Base-by-base conservation (phyloP, 441 rosid genomes). In the California macrophylla region DNA sequence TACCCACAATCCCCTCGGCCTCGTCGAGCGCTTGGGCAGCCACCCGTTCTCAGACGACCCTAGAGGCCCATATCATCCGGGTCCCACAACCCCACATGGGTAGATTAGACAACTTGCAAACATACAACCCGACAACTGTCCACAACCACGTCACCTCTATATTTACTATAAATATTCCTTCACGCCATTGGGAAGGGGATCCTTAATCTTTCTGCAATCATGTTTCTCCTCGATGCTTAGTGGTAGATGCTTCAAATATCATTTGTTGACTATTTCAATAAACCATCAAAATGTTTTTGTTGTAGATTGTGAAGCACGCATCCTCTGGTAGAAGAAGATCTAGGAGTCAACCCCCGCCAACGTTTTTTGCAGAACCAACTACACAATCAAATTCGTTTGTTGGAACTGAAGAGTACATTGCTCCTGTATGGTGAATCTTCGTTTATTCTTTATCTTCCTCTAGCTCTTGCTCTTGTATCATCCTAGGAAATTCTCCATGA, bases 391-490 rank as follows among this genome's bases (percentile, higher is more conserved):
- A 91, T 84, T 94, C 98, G 32, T 94, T 91, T 76, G 97, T 94
- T 58, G 98, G 98, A 76, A 94, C 97, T 25, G 97, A 94, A 84
- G 97, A 94, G 80, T 94, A 94, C 79, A 94, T 91, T 78, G 96
- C 98, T 50, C 98, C 98, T 23, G 98, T 94, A 91, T 28, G 20
- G 62, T 79, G 42, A 36, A 36, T 9, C 42, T 36, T 36, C 42
- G 13, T 36, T 36, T 36, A 13, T 36, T 36, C 42, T 36, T 36
- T 36, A 75, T 16, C 75, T 38, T 71, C 58, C 56, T 34, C 10
- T 16, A 67, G 38, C 61, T 26, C 50, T 70, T 60, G 69, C 36
- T 64, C 9, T 58, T 66, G 50, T 32, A 45, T 16, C 30, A 29
- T 32, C 38, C 7, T 32, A 9, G 38, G 2, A n/a, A n/a, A n/a